Base-by-base conservation (phyloP, 306 rosid species). In the Rosa multiflora region DNA sequence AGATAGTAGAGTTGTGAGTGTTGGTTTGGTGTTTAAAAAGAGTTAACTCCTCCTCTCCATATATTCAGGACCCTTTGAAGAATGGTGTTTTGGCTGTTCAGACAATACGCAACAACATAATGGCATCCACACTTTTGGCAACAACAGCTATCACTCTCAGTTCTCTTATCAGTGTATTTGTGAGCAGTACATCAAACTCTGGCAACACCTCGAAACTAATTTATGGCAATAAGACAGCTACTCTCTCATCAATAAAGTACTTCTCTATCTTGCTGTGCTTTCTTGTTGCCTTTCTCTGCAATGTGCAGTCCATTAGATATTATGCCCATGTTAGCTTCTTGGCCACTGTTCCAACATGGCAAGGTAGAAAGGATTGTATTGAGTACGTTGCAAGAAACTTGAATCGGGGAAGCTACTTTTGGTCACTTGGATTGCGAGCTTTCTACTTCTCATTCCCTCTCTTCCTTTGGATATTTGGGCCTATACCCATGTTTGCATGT, bases 381-480 rank as follows among this genome's bases (percentile, higher is more conserved):
- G 89, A 88, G 72, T 86, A 92, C 2, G 86, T 89, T 61, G 84
- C 88, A 0, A 85, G 88, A 82, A 88, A 81, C 62, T 83, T 94
- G 91, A 94, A 92, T 29, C 87, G 92, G 14, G 98, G 92, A 63
- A 89, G 97, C 73, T 14, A 77, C 73, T 84, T 90, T 74, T 92
- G 98, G 97, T 92, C 97, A 17, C 85, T 94, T 0, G 97, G 98
- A 59, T 73, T 92, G 76, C 73, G 97, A 82, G 93, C 98, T 26
- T 92, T 92, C 81, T 92, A 90, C 82, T 51, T 94, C 48, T 94
- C 98, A 42, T 90, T 94, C 77, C 88, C 96, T 59, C 90, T 90
- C 89, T 87, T 94, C 88, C 92, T 94, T 6, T 94, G 94, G 98
- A 90, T 92, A 51, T 92, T 89, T 78, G 97, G 97, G 1, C 93